Base-by-base conservation (phyloP, 1,284 basidiomycete species). In the Tetrapyrgos nigripes region DNA sequence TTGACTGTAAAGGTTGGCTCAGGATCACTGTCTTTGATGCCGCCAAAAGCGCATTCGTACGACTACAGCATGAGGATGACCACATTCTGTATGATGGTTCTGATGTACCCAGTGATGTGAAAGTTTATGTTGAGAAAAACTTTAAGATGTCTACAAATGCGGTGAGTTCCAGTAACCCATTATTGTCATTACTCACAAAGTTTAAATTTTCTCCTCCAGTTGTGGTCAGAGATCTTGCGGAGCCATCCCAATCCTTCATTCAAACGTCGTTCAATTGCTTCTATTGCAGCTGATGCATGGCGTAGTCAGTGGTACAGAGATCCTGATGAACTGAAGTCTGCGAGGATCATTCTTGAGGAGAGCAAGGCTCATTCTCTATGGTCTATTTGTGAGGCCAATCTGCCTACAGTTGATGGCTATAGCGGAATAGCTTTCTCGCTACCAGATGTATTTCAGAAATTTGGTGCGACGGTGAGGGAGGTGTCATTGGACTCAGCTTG, bases 401-500 rank as follows among this genome's bases (percentile, higher is more conserved):
- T 59, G 21, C 44, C 52, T n/a, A 6, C 21, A 1, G 6, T 14
- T 21, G 53, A 53, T 31, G 54, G 60, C 17, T 60, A 50, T 43
- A 51, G 21, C 3, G 62, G 53, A 4, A 14, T 64, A 13, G 57
- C 54, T 21, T 64, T 64, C 35, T 51, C 45, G 1, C 29, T 64
- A 29, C 60, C 57, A 19, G 26, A 50, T 26, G 1, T 64, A 14
- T 26, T 64, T 4, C 45, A 31, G 9, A 56, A 59, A 35, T 64
- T 57, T 47, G 37, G 44, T 27, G 57, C 45, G 23, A 43, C 26
- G 21, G 52, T 64, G 31, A 49, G 57, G 29, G 60, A 64, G 28
- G 31, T 61, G 28, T 46, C 60, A 1, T 43, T 63, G 26, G 62
- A 63, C 44, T 63, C 62, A 14, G 55, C 57, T 3, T 64, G 60